These are phyloP conservation scores for Phaeosphaeria sp. DNA, from an alignment of 2,329 filamentous ascomycete species.

Conservation along the genomic window DNA sequence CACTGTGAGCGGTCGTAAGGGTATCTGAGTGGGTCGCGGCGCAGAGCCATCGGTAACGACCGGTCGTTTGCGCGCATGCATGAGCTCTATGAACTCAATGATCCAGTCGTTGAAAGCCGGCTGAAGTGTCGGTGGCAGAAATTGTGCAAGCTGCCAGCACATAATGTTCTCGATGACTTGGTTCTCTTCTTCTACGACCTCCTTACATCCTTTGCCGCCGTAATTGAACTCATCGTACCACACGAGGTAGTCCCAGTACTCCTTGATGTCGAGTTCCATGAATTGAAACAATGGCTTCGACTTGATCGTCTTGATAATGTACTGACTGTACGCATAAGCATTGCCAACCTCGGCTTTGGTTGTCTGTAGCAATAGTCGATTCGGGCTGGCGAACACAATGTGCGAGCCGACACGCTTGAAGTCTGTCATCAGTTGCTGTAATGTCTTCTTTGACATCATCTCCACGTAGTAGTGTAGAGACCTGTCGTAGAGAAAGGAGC, in stretches of 20 bases:
- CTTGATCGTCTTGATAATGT: conserved; percentile 97
- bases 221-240: conserved; percentile 99
- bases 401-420: conserved; percentile 95
- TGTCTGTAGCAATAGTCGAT: conserved; percentile 88
- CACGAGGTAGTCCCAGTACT: conserved; percentile 98
- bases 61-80: conserved; percentile 81
- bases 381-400: conserved; percentile 92
- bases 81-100: conserved; percentile 91
- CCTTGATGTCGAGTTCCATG: conserved; percentile 94
- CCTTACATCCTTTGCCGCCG: conserved; percentile 87
- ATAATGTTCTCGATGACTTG: conserved; percentile 90
- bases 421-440: conserved; percentile 95
- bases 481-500: conserved; percentile 93
- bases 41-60: conserved; percentile 58
- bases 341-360: conserved; percentile 97
- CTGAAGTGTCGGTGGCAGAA: conserved; percentile 81
- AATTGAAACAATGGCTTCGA: conserved; percentile 96
- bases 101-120: conserved; percentile 90
- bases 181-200: conserved; percentile 76
- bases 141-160: conserved; percentile 97
- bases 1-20: conserved; percentile 61
- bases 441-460: conserved; percentile 97
- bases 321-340: conserved; percentile 94
- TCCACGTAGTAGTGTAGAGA: conserved; percentile 97
- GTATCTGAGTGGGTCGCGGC: conserved; percentile 66